Evolutionary conservation across 495 filamentous ascomycete species (phyloP).

Genomic region (Collariella sp.): DNA sequence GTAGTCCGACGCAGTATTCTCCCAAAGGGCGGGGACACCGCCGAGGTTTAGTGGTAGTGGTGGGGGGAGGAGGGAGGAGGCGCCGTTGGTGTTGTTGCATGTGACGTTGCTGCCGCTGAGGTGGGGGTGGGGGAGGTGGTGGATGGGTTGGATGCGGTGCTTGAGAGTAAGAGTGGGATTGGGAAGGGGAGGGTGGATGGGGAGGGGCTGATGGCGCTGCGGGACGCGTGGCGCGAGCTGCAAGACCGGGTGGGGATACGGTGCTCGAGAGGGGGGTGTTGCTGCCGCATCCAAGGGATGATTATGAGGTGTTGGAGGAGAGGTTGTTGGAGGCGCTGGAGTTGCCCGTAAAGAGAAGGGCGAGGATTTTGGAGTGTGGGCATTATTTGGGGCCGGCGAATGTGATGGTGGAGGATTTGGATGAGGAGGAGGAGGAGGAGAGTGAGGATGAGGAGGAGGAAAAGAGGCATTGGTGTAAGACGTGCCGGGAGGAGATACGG

Average conservation of each 20-base stretch:
- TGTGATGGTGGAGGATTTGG: slow-evolving; percentile 35
- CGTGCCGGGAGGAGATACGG: slow-evolving; percentile 46
- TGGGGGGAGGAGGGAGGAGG: slow-evolving; percentile 40
- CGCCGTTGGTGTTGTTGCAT: slow-evolving; percentile 78
- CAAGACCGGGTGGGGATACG: slow-evolving; percentile 66
- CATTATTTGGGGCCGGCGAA: slow-evolving; percentile 53
- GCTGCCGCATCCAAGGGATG: slow-evolving; percentile 78
- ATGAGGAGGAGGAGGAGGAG: slow-evolving; percentile 41
- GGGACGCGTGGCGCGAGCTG: slow-evolving; percentile 64
- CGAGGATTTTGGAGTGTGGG: slow-evolving; percentile 68
- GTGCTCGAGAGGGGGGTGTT: slow-evolving; percentile 78
- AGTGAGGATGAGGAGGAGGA: slow-evolving; percentile 27
- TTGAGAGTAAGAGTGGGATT: slow-evolving; percentile 3
- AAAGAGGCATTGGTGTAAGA: slow-evolving; percentile 52
- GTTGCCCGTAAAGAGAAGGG: slow-evolving; percentile 50
- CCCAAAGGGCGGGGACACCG: slow-evolving; percentile 52
- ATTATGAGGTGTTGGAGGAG: slow-evolving; percentile 89
- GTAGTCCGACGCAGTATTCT: slow-evolving; percentile 44
- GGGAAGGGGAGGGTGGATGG: too few species aligned
- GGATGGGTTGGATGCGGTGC: slow-evolving; percentile 31
- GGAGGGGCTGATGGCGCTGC: slow-evolving; percentile 47
- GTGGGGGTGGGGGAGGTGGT: slow-evolving; percentile 56
- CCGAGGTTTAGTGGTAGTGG: slow-evolving; percentile 41
- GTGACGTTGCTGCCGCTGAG: slow-evolving; percentile 71
- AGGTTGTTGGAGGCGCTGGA: slow-evolving; percentile 82